Evolutionary conservation across 179 eudicot species (phyloP).

Genomic region (Patellifolia procumbens): DNA sequence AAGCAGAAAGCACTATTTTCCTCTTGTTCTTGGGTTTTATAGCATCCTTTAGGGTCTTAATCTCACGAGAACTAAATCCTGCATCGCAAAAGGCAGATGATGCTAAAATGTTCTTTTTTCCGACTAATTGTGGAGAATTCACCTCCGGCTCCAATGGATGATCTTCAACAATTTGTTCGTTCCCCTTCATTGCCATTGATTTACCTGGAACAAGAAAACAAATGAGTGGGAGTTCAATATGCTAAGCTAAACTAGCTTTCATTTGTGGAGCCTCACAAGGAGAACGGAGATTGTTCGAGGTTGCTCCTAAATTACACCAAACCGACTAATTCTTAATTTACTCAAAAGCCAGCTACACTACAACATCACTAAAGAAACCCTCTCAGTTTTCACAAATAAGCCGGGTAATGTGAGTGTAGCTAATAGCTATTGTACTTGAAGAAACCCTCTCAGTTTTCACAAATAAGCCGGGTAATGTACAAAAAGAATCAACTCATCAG

Average conservation of each 20-base stretch:
- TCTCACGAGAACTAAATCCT: neutral
- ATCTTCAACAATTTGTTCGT: neutral
- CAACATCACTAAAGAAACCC: too few relatives aligned
- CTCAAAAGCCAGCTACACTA: too few relatives aligned
- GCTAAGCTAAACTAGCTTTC: neutral
- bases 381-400: neutral
- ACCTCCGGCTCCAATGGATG: neutral
- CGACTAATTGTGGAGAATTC: neutral
- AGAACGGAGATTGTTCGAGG: neutral
- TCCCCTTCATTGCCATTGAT: neutral
- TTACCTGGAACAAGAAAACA: neutral
- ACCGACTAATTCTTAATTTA: too few relatives aligned
- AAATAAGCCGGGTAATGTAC: neutral
- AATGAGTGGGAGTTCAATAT: neutral
- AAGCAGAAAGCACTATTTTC: neutral
- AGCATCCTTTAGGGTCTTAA: slow-evolving; percentile 5
- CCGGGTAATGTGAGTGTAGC: too few relatives aligned
- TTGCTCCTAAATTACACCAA: too few relatives aligned
- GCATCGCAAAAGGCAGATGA: too few relatives aligned
- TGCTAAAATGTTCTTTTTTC: neutral
- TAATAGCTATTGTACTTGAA: neutral
- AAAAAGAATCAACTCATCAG: neutral
- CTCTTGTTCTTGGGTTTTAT: neutral
- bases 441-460: neutral
- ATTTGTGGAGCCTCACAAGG: neutral